Evolutionary conservation across 2,329 filamentous ascomycete species (phyloP).

Genomic region (Neopestalotiopsis clavispora): DNA sequence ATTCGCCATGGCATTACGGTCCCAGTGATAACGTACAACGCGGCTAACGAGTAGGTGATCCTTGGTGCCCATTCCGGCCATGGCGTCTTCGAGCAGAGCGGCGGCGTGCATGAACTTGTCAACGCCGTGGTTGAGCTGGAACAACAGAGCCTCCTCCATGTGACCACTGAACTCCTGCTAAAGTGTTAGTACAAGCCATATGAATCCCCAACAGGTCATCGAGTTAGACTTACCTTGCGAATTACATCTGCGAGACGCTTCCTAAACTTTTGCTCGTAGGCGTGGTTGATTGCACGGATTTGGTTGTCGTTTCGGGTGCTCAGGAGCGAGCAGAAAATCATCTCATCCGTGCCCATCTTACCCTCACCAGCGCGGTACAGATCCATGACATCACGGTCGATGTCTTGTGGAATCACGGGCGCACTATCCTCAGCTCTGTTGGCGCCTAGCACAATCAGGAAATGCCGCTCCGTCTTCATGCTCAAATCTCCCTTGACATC

Average conservation of each 20-base stretch:
- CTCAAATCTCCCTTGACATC: constrained; percentile 81
- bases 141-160: constrained; percentile 84
- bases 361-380: constrained; percentile 80
- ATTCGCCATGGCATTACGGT: constrained; percentile 73
- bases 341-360: constrained; percentile 73
- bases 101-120: constrained; percentile 89
- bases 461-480: constrained; percentile 84
- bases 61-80: constrained; percentile 87
- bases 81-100: constrained; percentile 79
- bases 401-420: constrained; percentile 73
- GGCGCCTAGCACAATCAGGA: constrained; percentile 79
- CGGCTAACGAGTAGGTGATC: constrained; percentile 78
- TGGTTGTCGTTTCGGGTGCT: constrained; percentile 79
- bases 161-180: constrained; percentile 82
- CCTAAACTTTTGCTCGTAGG: constrained; percentile 76
- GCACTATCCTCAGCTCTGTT: constrained; percentile 78
- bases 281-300: constrained; percentile 78
- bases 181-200: constrained; percentile 9
- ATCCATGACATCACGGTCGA: constrained; percentile 77
- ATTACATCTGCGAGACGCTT: constrained; percentile 75
- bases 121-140: constrained; percentile 76
- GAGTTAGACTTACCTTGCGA: constrained; percentile 58
- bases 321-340: constrained; percentile 80
- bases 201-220: neutral
- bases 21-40: constrained; percentile 85